Base-by-base conservation (phyloP, 768 basidiomycete species). In the Cantharellus cinnabarinus region DNA sequence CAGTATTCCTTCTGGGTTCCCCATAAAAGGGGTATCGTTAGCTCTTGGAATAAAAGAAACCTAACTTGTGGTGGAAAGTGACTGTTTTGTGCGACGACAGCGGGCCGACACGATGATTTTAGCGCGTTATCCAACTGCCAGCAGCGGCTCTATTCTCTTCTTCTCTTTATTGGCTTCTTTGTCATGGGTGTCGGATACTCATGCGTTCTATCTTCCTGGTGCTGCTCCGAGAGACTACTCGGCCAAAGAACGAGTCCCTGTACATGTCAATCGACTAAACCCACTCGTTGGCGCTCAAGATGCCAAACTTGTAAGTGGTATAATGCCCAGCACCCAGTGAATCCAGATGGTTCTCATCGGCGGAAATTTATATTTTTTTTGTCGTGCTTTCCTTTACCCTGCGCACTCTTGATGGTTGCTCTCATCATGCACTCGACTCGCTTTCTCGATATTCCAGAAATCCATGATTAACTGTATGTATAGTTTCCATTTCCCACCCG, bases 121-220 rank as follows among this genome's bases (percentile, higher is more conserved):
- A 48, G 10, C 29, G 44, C 44, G 44, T 10, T 1, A 10, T 48
- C 10, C 10, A 10, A 48, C 10, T 48, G 1, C 44, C 44, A 48
- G 29, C 44, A 48, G 20, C 29, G 44, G 10, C 44, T 10, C 44
- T 10, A 48, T 29, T 48, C 44, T 48, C 59, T 39, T 10, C 44
- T 53, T 50, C 59, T 59, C 14, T 59, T n/a, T 42, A 50, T 4
- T 4, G 39, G 4, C 53, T 59, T n/a, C 56, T 62, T 4, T 50
- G 35, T 4, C 20, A 29, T 29, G 20, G 20, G 20, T 29, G 20
- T 52, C 61, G 15, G 42, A 62, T 3, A 58, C 62, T 5, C 52
- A 42, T n/a, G 86, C 85, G 3, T 98, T 97, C 74, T 98, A 98
- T 69, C 78, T 98, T 42, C 93, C 93, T 35, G 75, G 75, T 4